Evolutionary conservation across 1,284 basidiomycete genomes (phyloP), one percentile per base, ranked within the genome.

Genomic region (Fomitopsis betulina): DNA sequence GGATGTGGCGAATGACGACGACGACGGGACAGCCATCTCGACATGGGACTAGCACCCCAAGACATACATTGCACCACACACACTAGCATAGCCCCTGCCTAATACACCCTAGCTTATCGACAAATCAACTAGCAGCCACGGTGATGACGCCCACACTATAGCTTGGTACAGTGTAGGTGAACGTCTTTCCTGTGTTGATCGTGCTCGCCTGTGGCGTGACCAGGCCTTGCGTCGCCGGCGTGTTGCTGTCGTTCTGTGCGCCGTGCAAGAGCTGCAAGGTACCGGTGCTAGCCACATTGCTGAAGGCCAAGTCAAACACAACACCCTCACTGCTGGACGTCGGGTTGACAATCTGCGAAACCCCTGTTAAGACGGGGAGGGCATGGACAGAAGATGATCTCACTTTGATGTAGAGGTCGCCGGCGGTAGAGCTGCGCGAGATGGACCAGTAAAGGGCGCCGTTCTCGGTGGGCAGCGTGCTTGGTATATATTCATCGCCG

Each of bases 401-500:
- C 35, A 78, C 85, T 76, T 89, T 89, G 71, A 87, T 81, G 61
- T 83, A 79, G 47, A 86, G 69, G 47, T 79, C 68, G 4, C 74
- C 68, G 0, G 75, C 71, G 15, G 75, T 67, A 1, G 64, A 78
- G 37, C 77, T 73, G 38, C 79, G 75, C 2, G 82, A 81, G 50
- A 88, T 78, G 59, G 82, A 84, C 86, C 86, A 88, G 67, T 81
- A 79, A 3, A 84, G 66, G 0, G 81, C 81, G 8, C 82, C 83
- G 7, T 63, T 70, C 0, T 58, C 49, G 30, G 64, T 71, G 0
- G 86, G 85, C 3, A 87, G 75, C 0, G 84, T 85, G 67, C 84
- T 87, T 4, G 85, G 82, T 2, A 88, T 69, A 61, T 86, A 87
- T 60, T 80, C 78, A 53, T 85, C 81, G 7, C 86, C 86, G 32